phyloP scores from a whole-genome alignment of 2,329 filamentous ascomycete species.

The Dactylellina parvicollis region DNA sequence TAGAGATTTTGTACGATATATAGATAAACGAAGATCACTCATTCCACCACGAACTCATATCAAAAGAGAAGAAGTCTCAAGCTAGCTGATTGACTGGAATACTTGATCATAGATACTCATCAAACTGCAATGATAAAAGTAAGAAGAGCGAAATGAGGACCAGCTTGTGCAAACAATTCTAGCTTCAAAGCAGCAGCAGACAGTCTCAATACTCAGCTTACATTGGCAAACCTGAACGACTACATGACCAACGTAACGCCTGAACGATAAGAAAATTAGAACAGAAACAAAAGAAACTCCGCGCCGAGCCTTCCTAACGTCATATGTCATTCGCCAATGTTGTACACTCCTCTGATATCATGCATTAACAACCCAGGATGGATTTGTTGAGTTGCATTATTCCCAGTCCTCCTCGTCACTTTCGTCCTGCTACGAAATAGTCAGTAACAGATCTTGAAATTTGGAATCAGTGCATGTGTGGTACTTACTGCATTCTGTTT shows the following conservation, averaged over 20 bases:
- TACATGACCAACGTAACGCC: conserved; percentile 54
- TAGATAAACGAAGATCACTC: not conserved
- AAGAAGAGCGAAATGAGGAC: not conserved
- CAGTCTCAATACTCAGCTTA: conserved; percentile 22
- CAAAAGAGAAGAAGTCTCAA: not conserved
- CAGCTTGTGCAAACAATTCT: conserved; percentile 31
- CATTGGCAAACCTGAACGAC: conserved; percentile 16
- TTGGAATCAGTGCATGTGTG: conserved; percentile 61
- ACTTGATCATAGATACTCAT: not conserved
- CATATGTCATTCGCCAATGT: conserved; percentile 40
- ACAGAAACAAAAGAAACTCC: conserved; percentile 41
- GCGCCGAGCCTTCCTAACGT: conserved; percentile 13
- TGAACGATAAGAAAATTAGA: not conserved
- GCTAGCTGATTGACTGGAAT: not conserved
- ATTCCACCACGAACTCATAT: not conserved
- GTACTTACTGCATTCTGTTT: conserved; percentile 59
- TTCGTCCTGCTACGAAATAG: conserved; percentile 65
- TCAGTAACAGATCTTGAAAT: conserved; percentile 57
- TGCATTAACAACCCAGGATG: not conserved
- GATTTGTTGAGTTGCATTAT: conserved; percentile 61
- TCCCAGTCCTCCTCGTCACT: conserved; percentile 80
- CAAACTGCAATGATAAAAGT: not conserved
- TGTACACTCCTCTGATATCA: conserved; percentile 30
- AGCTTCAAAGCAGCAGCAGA: conserved; percentile 8
- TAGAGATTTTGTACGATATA: not conserved